Conservation (phyloP, 2,329 filamentous ascomycete species). For the Paecilomyces sp. region DNA sequence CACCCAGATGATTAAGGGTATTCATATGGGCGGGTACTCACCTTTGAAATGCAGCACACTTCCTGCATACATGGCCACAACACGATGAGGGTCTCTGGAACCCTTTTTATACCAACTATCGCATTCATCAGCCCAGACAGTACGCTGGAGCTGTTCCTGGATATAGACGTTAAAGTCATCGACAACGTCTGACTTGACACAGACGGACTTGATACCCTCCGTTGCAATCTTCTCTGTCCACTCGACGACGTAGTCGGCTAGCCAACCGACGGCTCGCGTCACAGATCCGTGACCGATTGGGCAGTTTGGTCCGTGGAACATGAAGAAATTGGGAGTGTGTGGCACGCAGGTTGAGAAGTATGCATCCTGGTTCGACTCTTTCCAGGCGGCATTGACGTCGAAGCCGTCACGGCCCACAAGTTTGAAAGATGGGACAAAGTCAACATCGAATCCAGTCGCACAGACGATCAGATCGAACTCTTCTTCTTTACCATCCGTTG, state of each 20-base stretch:
- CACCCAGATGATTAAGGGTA: background rate
- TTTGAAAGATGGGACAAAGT: constrained; percentile 27
- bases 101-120: constrained; percentile 10
- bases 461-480: constrained; percentile 27
- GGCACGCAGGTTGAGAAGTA: constrained; percentile 14
- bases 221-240: background rate
- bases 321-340: constrained; percentile 20
- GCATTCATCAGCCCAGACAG: constrained; percentile 12
- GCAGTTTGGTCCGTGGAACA: constrained; percentile 2
- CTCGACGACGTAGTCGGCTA: background rate
- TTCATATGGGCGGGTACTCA: background rate
- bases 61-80: constrained; percentile 7
- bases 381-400: constrained; percentile 14
- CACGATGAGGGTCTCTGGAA: constrained; percentile 2
- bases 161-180: constrained; percentile 10
- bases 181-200: constrained; percentile 1
- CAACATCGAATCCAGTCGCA: constrained; percentile 36
- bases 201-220: background rate
- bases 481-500: constrained; percentile 9
- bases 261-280: background rate
- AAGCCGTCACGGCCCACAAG: constrained; percentile 21
- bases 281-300: background rate
- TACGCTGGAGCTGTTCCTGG: constrained; percentile 11
- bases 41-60: constrained; percentile 5
- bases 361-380: constrained; percentile 9